Percentiles rank a stretch among this genome's conserved stretches.
Conservation (phyloP, 345 rosid genomes). For the Stellera chamaejasme region DNA sequence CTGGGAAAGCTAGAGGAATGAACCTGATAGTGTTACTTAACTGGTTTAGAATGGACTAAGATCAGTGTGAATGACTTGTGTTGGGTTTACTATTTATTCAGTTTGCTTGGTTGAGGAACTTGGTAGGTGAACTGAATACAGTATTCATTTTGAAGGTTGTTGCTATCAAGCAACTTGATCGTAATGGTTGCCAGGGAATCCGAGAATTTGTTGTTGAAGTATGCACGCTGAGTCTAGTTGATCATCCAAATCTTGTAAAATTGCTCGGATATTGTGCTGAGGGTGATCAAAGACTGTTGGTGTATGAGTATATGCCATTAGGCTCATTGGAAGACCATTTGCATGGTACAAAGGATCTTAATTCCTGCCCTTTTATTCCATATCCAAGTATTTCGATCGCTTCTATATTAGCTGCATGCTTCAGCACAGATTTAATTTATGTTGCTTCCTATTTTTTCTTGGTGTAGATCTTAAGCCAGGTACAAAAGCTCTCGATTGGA, state of each 20-base stretch:
- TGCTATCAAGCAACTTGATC: conserved; percentile 90
- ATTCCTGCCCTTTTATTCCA: neutral
- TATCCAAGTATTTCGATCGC: conserved; percentile 7
- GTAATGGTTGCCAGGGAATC: conserved; percentile 71
- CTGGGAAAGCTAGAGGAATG: neutral
- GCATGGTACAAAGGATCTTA: conserved; percentile 39
- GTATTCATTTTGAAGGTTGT: conserved; percentile 43
- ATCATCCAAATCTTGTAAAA: conserved; percentile 83
- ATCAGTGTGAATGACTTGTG: no score
- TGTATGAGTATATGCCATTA: conserved; percentile 80
- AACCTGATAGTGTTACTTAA: no score
- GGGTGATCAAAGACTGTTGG: conserved; percentile 77
- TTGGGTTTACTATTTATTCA: neutral
- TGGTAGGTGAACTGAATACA: neutral
- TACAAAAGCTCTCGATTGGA: conserved; percentile 66
- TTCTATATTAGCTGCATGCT: neutral
- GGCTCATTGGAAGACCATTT: conserved; percentile 83
- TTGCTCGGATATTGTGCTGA: conserved; percentile 87
- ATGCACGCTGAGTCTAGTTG: conserved; percentile 59
- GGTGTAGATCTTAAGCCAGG: conserved; percentile 43
- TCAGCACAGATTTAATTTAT: neutral
- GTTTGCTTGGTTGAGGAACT: neutral
- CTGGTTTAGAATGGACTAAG: no score
- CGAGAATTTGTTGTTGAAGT: conserved; percentile 90
- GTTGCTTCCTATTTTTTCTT: neutral